Evolutionary conservation across 2,329 filamentous ascomycete species (phyloP).

Genomic region (Phoma sp.): DNA sequence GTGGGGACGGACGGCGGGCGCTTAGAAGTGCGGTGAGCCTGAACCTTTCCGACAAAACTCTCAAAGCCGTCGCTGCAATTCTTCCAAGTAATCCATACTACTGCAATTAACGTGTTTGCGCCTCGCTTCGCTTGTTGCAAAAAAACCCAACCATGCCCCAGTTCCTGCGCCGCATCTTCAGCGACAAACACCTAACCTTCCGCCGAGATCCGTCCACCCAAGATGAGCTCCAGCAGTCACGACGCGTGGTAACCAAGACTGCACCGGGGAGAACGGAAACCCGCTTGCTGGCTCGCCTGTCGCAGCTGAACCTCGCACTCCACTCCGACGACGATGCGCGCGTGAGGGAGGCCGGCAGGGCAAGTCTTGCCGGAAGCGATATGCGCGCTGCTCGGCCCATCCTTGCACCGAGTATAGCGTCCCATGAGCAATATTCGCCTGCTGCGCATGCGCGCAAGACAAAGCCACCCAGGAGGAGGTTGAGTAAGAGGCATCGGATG

Average conservation of each 20-base stretch:
- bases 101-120: not conserved
- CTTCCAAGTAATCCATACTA: not conserved
- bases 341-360: slow-evolving; percentile 15
- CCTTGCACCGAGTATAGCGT: slow-evolving; percentile 21
- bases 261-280: slow-evolving; percentile 17
- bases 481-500: slow-evolving; percentile 31
- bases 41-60: slow-evolving; percentile 4
- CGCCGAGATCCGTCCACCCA: slow-evolving; percentile 21
- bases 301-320: slow-evolving; percentile 17
- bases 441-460: slow-evolving; percentile 15
- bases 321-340: slow-evolving; percentile 16
- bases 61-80: not conserved
- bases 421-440: slow-evolving; percentile 13
- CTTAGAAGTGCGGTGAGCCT: not conserved
- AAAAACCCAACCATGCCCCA: slow-evolving; percentile 16
- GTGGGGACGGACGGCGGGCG: slow-evolving; percentile 5
- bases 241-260: slow-evolving; percentile 27
- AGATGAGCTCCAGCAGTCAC: slow-evolving; percentile 28
- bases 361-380: slow-evolving; percentile 29
- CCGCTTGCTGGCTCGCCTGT: slow-evolving; percentile 16
- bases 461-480: slow-evolving; percentile 15
- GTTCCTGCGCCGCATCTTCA: slow-evolving; percentile 31
- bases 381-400: slow-evolving; percentile 23
- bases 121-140: not conserved
- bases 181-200: slow-evolving; percentile 24